phyloP scores from a whole-genome alignment of 202 grass and related monocot species.

The Bolboschoenoplectus hybrid region DNA sequence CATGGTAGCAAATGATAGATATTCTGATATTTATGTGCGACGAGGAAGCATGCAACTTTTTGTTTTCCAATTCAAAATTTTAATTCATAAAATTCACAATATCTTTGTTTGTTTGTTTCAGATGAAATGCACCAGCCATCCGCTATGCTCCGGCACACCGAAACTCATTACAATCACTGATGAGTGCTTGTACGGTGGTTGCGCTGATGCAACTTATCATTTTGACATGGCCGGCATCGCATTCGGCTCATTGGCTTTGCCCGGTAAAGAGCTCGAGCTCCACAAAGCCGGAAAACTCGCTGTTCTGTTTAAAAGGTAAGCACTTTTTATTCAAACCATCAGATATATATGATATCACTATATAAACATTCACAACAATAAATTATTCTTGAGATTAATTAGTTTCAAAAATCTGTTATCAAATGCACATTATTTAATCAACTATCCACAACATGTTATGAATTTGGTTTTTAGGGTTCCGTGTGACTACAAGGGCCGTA shows the following conservation, averaged over 20 bases:
- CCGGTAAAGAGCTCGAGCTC: conserved; percentile 49
- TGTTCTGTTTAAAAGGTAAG: conserved; percentile 57
- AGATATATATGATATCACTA: background rate
- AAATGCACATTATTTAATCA: background rate
- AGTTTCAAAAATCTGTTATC: too few species aligned
- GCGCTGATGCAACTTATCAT: conserved; percentile 58
- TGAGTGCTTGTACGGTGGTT: conserved; percentile 60
- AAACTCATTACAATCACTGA: conserved; percentile 62
- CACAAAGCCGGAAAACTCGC: conserved; percentile 61
- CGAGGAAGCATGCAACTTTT: too few species aligned
- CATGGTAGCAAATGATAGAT: background rate
- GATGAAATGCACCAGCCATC: conserved; percentile 56
- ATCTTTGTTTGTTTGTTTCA: conserved; percentile 13
- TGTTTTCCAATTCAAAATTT: background rate
- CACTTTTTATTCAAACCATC: background rate
- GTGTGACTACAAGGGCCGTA: conserved; percentile 53
- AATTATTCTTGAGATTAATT: background rate
- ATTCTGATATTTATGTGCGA: background rate
- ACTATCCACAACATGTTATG: background rate
- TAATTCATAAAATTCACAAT: background rate
- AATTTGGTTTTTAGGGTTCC: conserved; percentile 50
- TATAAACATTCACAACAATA: background rate
- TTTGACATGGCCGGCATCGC: conserved; percentile 74
- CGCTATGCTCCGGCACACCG: conserved; percentile 51
- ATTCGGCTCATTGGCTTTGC: conserved; percentile 57